These are phyloP conservation scores for Croton laevigatus DNA, from an alignment of 441 rosid genomes.

Conservation along the genomic window DNA sequence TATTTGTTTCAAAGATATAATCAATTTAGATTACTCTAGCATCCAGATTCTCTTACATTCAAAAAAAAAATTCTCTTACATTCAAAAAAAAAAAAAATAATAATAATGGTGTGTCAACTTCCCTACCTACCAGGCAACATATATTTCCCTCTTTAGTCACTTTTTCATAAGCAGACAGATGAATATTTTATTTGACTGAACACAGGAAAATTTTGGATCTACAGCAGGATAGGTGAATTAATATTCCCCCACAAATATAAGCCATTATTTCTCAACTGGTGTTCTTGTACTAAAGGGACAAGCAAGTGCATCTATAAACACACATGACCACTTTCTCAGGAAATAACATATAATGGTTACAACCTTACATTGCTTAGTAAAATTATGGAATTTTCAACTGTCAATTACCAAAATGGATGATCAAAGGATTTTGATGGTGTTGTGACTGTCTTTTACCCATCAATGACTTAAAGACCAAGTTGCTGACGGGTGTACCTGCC, in stretches of 20 bases:
- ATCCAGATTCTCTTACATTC: background rate
- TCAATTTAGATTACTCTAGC: background rate
- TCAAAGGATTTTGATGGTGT: conserved; percentile 18
- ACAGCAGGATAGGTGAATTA: background rate
- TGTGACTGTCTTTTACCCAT: conserved; percentile 22
- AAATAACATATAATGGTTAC: background rate
- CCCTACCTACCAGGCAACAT: background rate
- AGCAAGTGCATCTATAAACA: background rate
- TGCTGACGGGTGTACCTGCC: conserved; percentile 58
- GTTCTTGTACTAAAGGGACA: background rate
- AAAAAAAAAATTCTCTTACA: background rate
- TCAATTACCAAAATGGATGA: conserved; percentile 25
- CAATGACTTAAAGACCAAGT: conserved; percentile 25
- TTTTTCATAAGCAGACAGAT: background rate
- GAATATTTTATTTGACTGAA: background rate
- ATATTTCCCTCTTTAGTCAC: background rate
- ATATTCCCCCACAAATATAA: background rate
- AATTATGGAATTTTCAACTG: background rate
- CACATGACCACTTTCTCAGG: background rate
- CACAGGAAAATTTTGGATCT: background rate
- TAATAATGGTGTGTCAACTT: background rate
- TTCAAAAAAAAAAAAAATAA: too few relatives aligned
- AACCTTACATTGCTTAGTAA: background rate
- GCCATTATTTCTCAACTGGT: background rate
- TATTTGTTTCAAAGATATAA: background rate